Conservation (phyloP, 108 stramenopile genomes). For the Cyclotella distinguenda region DNA sequence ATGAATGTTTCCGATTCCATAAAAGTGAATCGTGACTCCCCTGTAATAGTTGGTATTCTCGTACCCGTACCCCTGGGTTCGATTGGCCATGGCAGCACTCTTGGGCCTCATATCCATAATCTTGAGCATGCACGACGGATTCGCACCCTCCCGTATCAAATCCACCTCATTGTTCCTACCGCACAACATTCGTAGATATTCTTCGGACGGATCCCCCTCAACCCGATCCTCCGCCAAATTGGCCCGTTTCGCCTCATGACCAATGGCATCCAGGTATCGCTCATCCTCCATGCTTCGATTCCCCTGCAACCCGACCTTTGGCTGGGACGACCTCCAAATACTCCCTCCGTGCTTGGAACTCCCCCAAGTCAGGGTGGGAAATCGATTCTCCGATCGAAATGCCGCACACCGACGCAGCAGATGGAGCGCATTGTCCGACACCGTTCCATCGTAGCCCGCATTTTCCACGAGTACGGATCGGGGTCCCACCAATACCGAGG, state of each 20-base stretch:
- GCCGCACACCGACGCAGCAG: slow-evolving; percentile 71
- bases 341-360: slow-evolving; percentile 64
- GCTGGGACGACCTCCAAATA: slow-evolving; percentile 95
- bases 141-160: slow-evolving; percentile 45
- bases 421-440: slow-evolving; percentile 42
- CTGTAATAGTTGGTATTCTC: slow-evolving; percentile 88
- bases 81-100: slow-evolving; percentile 85
- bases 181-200: slow-evolving; percentile 56
- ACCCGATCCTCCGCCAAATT: slow-evolving; percentile 46
- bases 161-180: slow-evolving; percentile 51
- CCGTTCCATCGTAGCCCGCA: slow-evolving; percentile 19
- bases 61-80: slow-evolving; percentile 87
- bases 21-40: slow-evolving; percentile 76
- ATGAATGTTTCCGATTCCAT: slow-evolving; percentile 89
- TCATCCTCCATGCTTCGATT: slow-evolving; percentile 89
- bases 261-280: slow-evolving; percentile 67
- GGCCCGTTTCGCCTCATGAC: slow-evolving; percentile 67
- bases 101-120: slow-evolving; percentile 90
- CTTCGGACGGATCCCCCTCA: slow-evolving; percentile 27
- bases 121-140: slow-evolving; percentile 60
- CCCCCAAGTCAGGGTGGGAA: slow-evolving; percentile 92
- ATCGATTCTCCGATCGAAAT: slow-evolving; percentile 87
- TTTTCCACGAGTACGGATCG: too few relatives aligned
- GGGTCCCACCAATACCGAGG: slow-evolving; percentile 64
- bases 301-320: slow-evolving; percentile 93